Base-by-base conservation (phyloP, 495 filamentous ascomycete species). In the Articulospora tetracladia region DNA sequence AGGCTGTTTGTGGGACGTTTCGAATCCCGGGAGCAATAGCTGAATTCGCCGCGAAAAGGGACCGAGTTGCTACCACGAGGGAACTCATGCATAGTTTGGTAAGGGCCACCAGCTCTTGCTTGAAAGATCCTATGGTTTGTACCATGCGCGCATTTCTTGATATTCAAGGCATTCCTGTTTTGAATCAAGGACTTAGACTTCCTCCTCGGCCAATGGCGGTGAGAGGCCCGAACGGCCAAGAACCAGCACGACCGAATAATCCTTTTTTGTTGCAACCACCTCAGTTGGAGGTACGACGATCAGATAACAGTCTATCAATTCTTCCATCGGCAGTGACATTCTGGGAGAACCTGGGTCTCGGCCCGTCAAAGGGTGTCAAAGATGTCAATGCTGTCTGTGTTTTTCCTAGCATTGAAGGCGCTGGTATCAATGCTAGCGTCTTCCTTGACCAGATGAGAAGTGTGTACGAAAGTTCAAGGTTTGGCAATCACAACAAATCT, bases 281-380 rank as follows among this genome's bases (percentile, higher is more conserved):
- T 2, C 87, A 92, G 68, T 68, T 97, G 25, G 89, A 91, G 47
- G 73, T 97, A 19, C 87, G 88, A 41, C 84, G 93, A 1, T 85
- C 86, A 13, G 89, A 92, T 47, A 83, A 81, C 6, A 83, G 77
- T 53, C 77, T 94, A 34, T 89, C 95, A 34, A 76, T 96, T 30
- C 76, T 96, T 39, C 90, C 93, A 10, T 79, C 92, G 6, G 88
- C 90, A 1, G 69, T 97, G 10, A 69, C 80, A 0, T 99, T 98
- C 66, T 98, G 95, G 95, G 92, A 98, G 63, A 88, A 87, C 23
- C 79, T 98, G 60, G 88, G 90, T 4, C 80, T 99, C 24, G 86
- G 83, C 20, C 94, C 95, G 20, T 81, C 84, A 30, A 83, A 85
- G 69, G 92, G 91, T 0, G 62, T 77, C 1, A 99, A 97, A 72